Evolutionary conservation across 2,329 filamentous ascomycete species (phyloP), one percentile per base, ranked within the genome.

Genomic region (Diaporthe vexans): DNA sequence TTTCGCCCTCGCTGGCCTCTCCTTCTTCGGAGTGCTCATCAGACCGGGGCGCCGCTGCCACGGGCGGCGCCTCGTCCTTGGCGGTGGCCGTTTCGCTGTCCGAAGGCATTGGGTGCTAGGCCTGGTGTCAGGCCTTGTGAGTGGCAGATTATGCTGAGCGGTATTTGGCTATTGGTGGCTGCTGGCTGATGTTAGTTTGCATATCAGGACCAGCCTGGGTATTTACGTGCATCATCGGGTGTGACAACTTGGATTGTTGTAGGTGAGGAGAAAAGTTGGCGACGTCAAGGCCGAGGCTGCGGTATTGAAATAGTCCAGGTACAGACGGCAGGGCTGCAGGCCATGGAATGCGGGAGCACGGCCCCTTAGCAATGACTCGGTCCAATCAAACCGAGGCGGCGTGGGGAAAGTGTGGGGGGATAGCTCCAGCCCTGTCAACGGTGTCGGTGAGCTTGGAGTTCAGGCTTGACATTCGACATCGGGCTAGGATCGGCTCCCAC

Each of bases 21-120:
- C 74, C 74, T 52, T 76, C 74, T 54, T 76, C 74, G 26, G 72
- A 76, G 19, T 71, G 69, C 40, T 56, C 73, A 40, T 58, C 67
- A 21, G 74, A 58, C 17, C 67, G 61, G n/a, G 72, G 72, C 29
- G 56, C 59, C 19, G 10, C 37, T 57, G 68, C 59, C n/a, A 33
- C 29, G 17, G 65, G 68, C 21, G 72, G 54, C 65, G 65, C 65
- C 57, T 75, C 72, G 15, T 57, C 72, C 17, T 61, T 61, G 56
- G 67, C 57, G 40, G 35, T 26, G 51, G 69, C 40, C 43, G 56
- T 52, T 43, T 74, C 74, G 74, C 71, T 72, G 40, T 75, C 69
- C 40, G 74, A 74, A 54, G 72, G 54, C 74, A 76, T 76, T 46
- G n/a, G 26, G 33, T 56, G 37, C 58, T 19, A 33, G 5, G 24